Percentiles rank a stretch among this genome's conserved stretches.
These are phyloP conservation scores for Collybia nuda DNA, from an alignment of 768 basidiomycete species.

Conservation along the genomic window DNA sequence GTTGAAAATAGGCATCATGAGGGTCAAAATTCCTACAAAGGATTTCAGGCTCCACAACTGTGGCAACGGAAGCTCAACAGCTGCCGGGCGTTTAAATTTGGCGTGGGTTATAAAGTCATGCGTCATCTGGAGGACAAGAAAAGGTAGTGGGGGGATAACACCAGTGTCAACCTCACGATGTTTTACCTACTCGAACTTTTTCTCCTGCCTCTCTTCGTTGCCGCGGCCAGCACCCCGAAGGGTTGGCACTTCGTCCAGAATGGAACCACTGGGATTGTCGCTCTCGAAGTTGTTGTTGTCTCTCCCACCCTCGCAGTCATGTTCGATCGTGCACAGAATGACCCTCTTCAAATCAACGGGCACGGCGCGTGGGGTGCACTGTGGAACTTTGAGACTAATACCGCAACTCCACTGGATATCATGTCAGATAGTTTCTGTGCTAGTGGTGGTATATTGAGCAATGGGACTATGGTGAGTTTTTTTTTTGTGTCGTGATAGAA, in stretches of 20 bases:
- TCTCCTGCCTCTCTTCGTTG: neutral
- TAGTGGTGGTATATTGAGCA: neutral
- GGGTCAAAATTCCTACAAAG: too few relatives aligned
- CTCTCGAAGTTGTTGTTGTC: neutral
- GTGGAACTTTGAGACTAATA: neutral
- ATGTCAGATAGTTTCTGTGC: neutral
- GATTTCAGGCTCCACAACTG: too few relatives aligned
- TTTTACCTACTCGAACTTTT: too few relatives aligned
- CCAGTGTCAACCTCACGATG: too few relatives aligned
- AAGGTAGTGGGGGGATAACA: too few relatives aligned
- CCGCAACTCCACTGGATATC: neutral
- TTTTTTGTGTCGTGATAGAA: neutral
- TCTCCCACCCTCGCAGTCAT: neutral
- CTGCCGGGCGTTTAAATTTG: too few relatives aligned
- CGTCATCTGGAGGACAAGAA: too few relatives aligned
- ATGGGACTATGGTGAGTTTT: slow-evolving; percentile 1
- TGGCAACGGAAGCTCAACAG: too few relatives aligned
- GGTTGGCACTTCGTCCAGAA: neutral
- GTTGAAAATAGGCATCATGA: too few relatives aligned
- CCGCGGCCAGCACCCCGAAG: neutral
- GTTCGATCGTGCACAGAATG: neutral
- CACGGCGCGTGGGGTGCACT: neutral
- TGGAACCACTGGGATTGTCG: neutral
- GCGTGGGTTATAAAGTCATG: too few relatives aligned
- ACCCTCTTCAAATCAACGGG: neutral